Evolutionary conservation across 352 stramenopile species (phyloP).

Genomic region (Pythium aristosporum): DNA sequence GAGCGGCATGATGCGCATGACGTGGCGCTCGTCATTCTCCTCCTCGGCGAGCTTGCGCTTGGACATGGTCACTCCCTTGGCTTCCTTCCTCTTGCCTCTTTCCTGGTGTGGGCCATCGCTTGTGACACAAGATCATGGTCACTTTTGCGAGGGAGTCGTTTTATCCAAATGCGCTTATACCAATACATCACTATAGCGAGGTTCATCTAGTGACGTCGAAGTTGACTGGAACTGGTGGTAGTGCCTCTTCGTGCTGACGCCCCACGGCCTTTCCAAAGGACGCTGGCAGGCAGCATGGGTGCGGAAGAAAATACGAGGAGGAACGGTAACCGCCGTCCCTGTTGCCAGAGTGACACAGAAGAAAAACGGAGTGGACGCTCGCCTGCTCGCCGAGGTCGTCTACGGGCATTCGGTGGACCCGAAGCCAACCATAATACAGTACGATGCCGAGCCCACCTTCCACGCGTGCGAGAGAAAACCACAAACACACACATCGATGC

Average conservation of each 20-base stretch:
- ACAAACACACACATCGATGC: too few relatives aligned
- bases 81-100: neutral
- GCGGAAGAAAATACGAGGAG: too few relatives aligned
- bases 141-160: conserved; percentile 10
- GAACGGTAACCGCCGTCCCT: too few relatives aligned
- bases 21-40: conserved; percentile 80
- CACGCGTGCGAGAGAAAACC: too few relatives aligned
- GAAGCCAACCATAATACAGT: too few relatives aligned
- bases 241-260: neutral
- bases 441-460: too few relatives aligned
- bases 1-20: conserved; percentile 94
- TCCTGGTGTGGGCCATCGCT: neutral
- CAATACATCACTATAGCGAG: conserved; percentile 8
- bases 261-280: neutral
- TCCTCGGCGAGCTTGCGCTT: conserved; percentile 76
- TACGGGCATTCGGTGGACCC: too few relatives aligned
- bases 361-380: neutral
- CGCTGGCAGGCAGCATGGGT: too few relatives aligned
- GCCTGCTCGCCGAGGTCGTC: neutral
- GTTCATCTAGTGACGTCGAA: conserved; percentile 7
- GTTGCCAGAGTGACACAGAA: too few relatives aligned
- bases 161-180: neutral
- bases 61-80: conserved; percentile 39
- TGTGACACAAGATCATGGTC: conserved; percentile 1
- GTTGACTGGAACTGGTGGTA: neutral